phyloP scores from a whole-genome alignment of 169 alveolate species.

The Plasmodium fragile region DNA sequence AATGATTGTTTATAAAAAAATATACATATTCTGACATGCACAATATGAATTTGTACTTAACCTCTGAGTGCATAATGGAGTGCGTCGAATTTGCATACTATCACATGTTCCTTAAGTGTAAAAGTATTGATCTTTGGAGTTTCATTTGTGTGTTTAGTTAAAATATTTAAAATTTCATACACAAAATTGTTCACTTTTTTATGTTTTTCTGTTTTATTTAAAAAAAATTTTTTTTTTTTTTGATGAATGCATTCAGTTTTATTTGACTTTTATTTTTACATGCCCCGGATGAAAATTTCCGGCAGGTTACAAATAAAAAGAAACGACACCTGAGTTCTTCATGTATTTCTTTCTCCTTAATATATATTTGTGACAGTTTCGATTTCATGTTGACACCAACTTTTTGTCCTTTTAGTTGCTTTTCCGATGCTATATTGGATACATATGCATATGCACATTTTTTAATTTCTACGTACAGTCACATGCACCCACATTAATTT shows the following conservation, averaged over 20 bases:
- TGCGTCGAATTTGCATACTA: slow-evolving; percentile 15
- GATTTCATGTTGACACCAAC: neutral
- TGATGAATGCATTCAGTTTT: slow-evolving; percentile 5
- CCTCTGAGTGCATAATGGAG: neutral
- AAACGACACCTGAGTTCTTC: slow-evolving; percentile 1
- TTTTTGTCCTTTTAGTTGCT: slow-evolving; percentile 29
- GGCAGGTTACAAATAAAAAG: neutral
- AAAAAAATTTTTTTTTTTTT: slow-evolving; percentile 20
- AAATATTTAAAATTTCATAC: neutral
- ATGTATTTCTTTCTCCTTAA: neutral
- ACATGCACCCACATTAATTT: neutral
- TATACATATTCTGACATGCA: neutral
- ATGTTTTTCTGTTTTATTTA: neutral
- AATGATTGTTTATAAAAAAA: neutral
- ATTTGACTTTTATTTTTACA: slow-evolving; percentile 10
- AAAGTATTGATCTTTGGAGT: neutral
- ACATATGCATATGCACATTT: neutral
- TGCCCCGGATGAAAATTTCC: slow-evolving; percentile 5
- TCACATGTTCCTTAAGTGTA: neutral
- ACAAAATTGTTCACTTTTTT: neutral
- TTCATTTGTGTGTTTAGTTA: slow-evolving; percentile 12
- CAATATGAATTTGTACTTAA: neutral
- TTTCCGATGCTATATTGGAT: slow-evolving; percentile 4
- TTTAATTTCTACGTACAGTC: neutral
- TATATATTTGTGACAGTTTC: neutral